Evolutionary conservation across 345 rosid genomes (phyloP).

Genomic region (Reutealis trisperma): DNA sequence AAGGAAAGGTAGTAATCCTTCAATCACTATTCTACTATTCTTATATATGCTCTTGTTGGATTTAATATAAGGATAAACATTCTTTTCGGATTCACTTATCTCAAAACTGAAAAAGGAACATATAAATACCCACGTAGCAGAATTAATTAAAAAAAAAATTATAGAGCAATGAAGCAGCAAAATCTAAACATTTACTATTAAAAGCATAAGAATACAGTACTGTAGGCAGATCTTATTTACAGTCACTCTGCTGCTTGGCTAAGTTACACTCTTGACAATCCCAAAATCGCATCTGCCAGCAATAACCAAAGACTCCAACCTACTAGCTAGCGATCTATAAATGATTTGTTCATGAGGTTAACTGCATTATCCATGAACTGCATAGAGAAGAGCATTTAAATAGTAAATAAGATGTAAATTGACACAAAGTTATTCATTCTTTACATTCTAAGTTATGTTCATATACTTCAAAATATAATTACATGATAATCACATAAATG

Average conservation of each 20-base stretch:
- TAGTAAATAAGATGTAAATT: slow-evolving; percentile 1
- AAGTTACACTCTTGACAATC: slow-evolving; percentile 3
- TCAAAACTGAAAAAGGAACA: too few relatives aligned
- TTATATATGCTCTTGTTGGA: too few relatives aligned
- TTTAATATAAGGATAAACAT: too few relatives aligned
- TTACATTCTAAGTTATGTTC: background rate
- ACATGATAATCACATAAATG: background rate
- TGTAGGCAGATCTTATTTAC: slow-evolving; percentile 16
- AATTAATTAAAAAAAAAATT: background rate
- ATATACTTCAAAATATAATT: background rate
- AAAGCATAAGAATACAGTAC: background rate
- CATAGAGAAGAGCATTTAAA: slow-evolving; percentile 30
- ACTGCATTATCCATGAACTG: slow-evolving; percentile 93
- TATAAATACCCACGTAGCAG: background rate
- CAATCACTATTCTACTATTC: too few relatives aligned
- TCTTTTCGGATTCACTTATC: too few relatives aligned
- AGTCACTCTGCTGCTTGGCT: slow-evolving; percentile 15
- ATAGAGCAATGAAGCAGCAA: background rate
- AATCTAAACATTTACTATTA: background rate
- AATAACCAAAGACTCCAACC: slow-evolving; percentile 7
- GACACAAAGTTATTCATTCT: background rate
- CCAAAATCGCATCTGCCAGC: slow-evolving; percentile 16
- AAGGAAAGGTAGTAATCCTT: too few relatives aligned
- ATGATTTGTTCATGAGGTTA: slow-evolving; percentile 82
- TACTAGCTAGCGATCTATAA: slow-evolving; percentile 65